phyloP scores from a whole-genome alignment of 1,284 basidiomycete species.

The Moesziomyces globuligerus region DNA sequence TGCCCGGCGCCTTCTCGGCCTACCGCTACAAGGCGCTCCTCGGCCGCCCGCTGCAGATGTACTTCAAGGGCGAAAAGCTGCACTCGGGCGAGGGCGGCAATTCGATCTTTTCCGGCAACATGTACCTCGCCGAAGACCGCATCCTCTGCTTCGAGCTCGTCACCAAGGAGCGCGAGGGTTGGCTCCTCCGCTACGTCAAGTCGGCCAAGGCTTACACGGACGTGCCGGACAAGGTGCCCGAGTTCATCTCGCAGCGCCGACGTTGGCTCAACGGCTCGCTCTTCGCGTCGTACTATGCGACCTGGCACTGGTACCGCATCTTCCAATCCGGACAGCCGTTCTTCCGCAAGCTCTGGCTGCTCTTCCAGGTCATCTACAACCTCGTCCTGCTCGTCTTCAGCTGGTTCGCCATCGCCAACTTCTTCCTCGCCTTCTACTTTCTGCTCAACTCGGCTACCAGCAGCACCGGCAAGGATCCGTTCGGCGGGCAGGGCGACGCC shows the following conservation, averaged over 20 bases:
- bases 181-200: conserved; percentile 65
- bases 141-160: conserved; percentile 65
- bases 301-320: conserved; percentile 62
- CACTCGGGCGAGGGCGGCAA: conserved; percentile 48
- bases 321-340: conserved; percentile 60
- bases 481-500: conserved; percentile 51
- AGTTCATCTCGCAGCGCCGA: conserved; percentile 63
- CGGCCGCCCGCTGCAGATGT: conserved; percentile 85
- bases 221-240: conserved; percentile 60
- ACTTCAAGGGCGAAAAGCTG: conserved; percentile 89
- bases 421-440: conserved; percentile 57
- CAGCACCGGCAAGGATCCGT: conserved; percentile 29
- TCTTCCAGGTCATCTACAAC: conserved; percentile 64
- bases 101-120: conserved; percentile 63
- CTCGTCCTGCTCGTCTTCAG: conserved; percentile 59
- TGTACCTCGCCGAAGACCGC: conserved; percentile 65
- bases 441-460: conserved; percentile 54
- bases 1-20: conserved; percentile 93
- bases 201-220: conserved; percentile 64
- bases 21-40: conserved; percentile 82
- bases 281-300: conserved; percentile 60
- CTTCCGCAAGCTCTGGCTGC: conserved; percentile 56
- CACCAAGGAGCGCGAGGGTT: conserved; percentile 67
- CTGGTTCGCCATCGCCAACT: conserved; percentile 62
- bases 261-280: conserved; percentile 65